These are phyloP conservation scores for Fistulinella prunicolor DNA, from an alignment of 768 basidiomycete genomes.

Conservation along the genomic window DNA sequence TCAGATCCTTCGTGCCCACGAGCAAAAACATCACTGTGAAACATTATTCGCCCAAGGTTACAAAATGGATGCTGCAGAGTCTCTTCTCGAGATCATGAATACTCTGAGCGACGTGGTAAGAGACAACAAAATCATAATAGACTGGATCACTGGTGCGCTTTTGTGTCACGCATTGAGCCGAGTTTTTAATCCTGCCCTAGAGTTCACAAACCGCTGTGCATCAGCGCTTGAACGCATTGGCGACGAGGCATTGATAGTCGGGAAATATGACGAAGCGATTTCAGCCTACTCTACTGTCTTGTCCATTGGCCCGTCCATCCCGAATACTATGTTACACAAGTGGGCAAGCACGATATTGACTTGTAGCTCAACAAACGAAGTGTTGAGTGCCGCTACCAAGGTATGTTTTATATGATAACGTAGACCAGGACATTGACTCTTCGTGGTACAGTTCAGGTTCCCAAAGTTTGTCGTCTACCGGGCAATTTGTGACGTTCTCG, in stretches of 20 bases:
- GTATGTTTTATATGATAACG: background rate
- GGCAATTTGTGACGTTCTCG: slow-evolving; percentile 1
- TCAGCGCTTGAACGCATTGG: background rate
- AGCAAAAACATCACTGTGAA: background rate
- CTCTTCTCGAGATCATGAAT: background rate
- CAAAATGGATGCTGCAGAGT: background rate
- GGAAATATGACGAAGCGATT: background rate
- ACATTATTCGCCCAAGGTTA: background rate
- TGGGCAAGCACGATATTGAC: background rate
- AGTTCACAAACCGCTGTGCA: slow-evolving; percentile 1
- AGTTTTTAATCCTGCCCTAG: background rate
- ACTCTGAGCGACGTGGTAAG: background rate
- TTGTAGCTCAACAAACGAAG: background rate
- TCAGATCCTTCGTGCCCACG: background rate
- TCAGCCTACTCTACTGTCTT: background rate
- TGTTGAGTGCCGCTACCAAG: background rate
- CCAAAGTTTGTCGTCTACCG: background rate
- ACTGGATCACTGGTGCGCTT: no score
- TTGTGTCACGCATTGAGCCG: background rate
- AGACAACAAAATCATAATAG: background rate
- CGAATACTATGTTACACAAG: background rate
- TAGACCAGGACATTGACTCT: background rate
- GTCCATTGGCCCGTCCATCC: background rate
- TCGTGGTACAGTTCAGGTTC: slow-evolving; percentile 2
- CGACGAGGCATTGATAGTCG: background rate